Conservation (phyloP, 306 rosid genomes). For the Quercus dentata region DNA sequence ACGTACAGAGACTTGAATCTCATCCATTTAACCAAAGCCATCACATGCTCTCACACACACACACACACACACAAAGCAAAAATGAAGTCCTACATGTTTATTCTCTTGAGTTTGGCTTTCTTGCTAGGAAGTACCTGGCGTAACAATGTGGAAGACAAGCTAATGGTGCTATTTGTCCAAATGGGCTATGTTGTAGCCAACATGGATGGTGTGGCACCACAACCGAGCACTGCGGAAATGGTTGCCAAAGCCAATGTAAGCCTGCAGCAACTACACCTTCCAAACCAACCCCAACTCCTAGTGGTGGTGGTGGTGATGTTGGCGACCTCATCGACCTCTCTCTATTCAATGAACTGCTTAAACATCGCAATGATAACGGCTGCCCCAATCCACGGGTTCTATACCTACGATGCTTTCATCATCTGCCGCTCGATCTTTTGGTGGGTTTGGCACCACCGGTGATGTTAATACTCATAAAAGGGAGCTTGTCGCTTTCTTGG, state of each 20-base stretch:
- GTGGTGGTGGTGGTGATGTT: background rate
- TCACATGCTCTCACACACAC: background rate
- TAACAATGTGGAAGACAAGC: conserved; percentile 27
- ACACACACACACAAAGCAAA: background rate
- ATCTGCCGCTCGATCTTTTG: conserved; percentile 40
- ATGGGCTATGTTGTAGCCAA: conserved; percentile 21
- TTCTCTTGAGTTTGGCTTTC: background rate
- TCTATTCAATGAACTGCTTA: conserved; percentile 45
- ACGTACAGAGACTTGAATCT: too few species aligned
- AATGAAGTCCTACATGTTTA: background rate
- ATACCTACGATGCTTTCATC: conserved; percentile 55
- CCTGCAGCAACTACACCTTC: background rate
- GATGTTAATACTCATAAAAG: conserved; percentile 24
- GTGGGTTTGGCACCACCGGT: conserved; percentile 43
- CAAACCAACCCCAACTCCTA: background rate
- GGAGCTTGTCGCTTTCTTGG: conserved; percentile 54
- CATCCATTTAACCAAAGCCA: background rate
- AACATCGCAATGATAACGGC: conserved; percentile 22
- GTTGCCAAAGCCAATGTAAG: background rate
- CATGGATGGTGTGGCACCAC: background rate
- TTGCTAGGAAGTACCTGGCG: background rate
- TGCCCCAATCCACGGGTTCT: conserved; percentile 42
- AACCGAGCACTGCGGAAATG: background rate
- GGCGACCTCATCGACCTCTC: conserved; percentile 24
- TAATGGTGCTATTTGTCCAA: background rate